Conservation (phyloP, 2,329 filamentous ascomycete genomes). For the Calonectria naviculata region DNA sequence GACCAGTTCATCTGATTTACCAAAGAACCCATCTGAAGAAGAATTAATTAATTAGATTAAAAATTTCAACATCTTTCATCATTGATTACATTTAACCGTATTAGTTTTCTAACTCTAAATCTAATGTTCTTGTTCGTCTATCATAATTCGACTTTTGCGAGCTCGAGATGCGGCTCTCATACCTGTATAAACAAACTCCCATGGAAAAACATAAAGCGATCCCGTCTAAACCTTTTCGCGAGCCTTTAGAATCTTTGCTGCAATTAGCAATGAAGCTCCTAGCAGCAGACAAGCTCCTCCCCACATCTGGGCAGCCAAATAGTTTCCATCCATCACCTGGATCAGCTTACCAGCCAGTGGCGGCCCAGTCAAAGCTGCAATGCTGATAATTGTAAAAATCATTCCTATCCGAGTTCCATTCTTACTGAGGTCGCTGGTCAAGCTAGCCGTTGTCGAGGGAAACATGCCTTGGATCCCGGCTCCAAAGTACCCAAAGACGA, state of each 20-base stretch:
- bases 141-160: neutral
- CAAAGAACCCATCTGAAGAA: neutral
- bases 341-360: constrained; percentile 65
- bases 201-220: neutral
- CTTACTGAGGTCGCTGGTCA: constrained; percentile 65
- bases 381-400: constrained; percentile 67
- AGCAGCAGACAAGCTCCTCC: constrained; percentile 58
- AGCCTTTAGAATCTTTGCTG: constrained; percentile 50
- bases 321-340: constrained; percentile 53
- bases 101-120: neutral
- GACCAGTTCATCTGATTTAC: neutral
- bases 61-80: neutral
- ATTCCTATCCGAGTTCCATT: constrained; percentile 69
- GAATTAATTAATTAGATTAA: neutral
- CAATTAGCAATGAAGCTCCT: constrained; percentile 53
- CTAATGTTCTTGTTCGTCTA: neutral
- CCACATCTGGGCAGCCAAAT: constrained; percentile 63
- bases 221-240: constrained; percentile 24
- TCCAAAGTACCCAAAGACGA: constrained; percentile 72
- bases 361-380: constrained; percentile 65
- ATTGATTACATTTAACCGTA: neutral
- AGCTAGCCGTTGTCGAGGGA: constrained; percentile 59
- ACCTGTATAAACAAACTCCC: neutral
- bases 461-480: constrained; percentile 75
- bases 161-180: neutral